Base-by-base conservation (phyloP, 2,329 filamentous ascomycete species). In the Fusarium denticulatum region DNA sequence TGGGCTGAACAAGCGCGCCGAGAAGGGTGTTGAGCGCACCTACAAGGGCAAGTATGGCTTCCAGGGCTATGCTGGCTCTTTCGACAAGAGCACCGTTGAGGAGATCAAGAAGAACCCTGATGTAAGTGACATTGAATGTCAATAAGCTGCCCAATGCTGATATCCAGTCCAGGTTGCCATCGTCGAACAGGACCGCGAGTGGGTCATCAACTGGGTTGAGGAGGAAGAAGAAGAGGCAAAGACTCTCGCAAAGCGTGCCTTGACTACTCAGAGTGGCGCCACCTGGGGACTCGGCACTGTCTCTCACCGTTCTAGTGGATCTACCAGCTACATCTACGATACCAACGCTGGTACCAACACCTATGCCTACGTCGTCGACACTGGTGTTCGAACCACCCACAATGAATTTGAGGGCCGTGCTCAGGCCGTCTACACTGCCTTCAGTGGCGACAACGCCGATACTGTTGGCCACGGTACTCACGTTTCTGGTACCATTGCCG, bases 291-390 rank as follows among this genome's bases (percentile, higher is more conserved):
- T 83, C 3, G 79, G 76, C 26, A 68, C 80, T 18, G 73, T 83
- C 64, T 82, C 81, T 18, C 79, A 79, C 70, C 77, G 79, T 36
- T 30, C 58, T 2, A 60, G 60, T 2, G 80, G 78, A 42, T 76
- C 61, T 30, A 76, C 69, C 22, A 77, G 69, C 59, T 90, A 90
- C 78, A 78, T 85, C 55, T 89, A 88, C 70, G 87, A 89, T 77
- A 81, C 81, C 61, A 81, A 81, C 24, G 86, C 86, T 47, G 77
- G 77, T 16, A 52, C 59, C 50, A 86, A 85, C 42, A 88, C 88
- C 73, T 91, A 87, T 37, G 87, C 86, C 50, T 92, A 89, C 79
- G 81, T 92, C 28, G 86, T 92, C 52, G 90, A 92, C 80, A 91
- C 89, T 9, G 90, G 90, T 74, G 88, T 92, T 72, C 82, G 82